Evolutionary conservation across 345 rosid genomes (phyloP).

Genomic region (Salix udensis): DNA sequence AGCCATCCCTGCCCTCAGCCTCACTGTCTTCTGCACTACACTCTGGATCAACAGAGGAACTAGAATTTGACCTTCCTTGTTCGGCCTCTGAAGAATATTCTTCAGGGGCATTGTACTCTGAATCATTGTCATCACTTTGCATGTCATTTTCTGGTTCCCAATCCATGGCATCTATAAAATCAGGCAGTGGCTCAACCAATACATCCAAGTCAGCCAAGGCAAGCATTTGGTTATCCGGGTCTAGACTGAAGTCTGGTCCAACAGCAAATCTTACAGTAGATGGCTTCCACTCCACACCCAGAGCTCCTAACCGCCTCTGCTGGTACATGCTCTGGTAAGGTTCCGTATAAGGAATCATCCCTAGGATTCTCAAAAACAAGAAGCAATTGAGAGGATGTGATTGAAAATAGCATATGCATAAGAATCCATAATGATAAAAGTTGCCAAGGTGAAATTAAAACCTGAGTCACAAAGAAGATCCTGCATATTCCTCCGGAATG

Average conservation of each 20-base stretch:
- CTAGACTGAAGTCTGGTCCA: constrained; percentile 87
- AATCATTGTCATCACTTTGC: constrained; percentile 84
- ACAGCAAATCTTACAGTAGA: constrained; percentile 63
- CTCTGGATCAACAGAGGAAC: constrained; percentile 58
- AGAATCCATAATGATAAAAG: neutral
- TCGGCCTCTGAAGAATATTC: constrained; percentile 72
- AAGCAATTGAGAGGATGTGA: constrained; percentile 18
- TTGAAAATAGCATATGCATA: constrained; percentile 7
- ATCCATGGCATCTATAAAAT: constrained; percentile 74
- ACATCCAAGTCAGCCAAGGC: constrained; percentile 88
- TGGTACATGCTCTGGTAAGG: constrained; percentile 97
- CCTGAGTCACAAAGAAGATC: constrained; percentile 99
- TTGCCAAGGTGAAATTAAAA: constrained; percentile 20
- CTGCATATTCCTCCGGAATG: constrained; percentile 91
- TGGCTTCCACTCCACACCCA: constrained; percentile 91
- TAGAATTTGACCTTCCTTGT: constrained; percentile 57
- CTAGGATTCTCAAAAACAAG: constrained; percentile 41
- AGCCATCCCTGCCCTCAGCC: constrained; percentile 54
- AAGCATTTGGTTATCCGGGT: constrained; percentile 72
- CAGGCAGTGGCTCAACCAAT: constrained; percentile 76
- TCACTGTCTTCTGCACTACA: constrained; percentile 62
- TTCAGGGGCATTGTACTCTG: constrained; percentile 86
- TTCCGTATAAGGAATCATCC: constrained; percentile 89
- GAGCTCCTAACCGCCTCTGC: constrained; percentile 80
- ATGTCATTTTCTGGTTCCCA: constrained; percentile 88